phyloP scores from a whole-genome alignment of 306 rosid species.

The Fagus crenata region DNA sequence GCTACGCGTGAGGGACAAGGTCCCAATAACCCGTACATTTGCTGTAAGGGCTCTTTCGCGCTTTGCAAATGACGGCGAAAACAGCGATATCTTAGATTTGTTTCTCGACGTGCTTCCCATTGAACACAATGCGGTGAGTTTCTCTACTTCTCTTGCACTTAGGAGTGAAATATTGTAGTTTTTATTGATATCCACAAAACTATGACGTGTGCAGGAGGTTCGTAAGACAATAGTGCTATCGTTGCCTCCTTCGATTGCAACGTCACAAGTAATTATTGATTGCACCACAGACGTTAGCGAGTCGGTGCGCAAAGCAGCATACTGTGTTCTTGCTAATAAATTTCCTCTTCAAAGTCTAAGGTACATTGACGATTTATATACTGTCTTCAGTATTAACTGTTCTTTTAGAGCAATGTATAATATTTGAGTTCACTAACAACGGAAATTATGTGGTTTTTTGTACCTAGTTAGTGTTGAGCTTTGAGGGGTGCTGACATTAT shows the following conservation, averaged over 20 bases:
- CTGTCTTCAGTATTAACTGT: neutral
- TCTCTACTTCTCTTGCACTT: constrained; percentile 7
- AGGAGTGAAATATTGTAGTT: neutral
- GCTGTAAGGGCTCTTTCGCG: constrained; percentile 96
- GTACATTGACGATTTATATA: constrained; percentile 36
- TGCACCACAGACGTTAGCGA: constrained; percentile 90
- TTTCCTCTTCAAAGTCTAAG: constrained; percentile 98
- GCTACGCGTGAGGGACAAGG: constrained; percentile 69
- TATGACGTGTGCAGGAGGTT: constrained; percentile 65
- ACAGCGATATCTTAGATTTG: constrained; percentile 76
- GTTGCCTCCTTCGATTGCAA: constrained; percentile 80
- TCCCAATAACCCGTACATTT: constrained; percentile 69
- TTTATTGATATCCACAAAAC: neutral
- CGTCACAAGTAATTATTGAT: constrained; percentile 77
- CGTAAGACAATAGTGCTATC: constrained; percentile 84
- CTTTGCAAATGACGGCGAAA: constrained; percentile 75
- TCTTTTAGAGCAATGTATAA: neutral
- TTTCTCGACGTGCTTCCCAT: constrained; percentile 66
- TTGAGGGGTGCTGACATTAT: neutral
- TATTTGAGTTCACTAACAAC: neutral
- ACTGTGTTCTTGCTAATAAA: constrained; percentile 79
- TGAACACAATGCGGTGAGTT: constrained; percentile 77
- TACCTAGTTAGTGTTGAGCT: neutral
- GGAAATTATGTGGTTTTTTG: neutral
- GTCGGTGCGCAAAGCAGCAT: constrained; percentile 84